Percentiles rank a stretch among this genome's conserved stretches.
These are phyloP conservation scores for Saccharomyces hybrid DNA, from an alignment of 1,139 yeast species.

Conservation along the genomic window DNA sequence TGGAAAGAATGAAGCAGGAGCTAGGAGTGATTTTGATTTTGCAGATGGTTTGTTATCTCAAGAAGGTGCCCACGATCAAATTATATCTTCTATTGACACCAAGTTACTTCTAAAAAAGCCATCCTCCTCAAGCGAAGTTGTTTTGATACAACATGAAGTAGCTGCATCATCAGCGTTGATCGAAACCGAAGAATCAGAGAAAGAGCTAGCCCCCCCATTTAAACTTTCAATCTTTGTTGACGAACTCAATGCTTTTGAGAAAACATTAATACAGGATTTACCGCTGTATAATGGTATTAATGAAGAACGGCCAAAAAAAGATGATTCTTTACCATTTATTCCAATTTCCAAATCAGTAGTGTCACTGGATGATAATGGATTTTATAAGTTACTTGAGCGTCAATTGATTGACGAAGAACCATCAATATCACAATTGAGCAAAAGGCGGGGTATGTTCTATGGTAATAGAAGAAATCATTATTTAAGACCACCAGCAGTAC, in stretches of 20 bases:
- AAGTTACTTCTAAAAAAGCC: background rate
- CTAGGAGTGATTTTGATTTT: background rate
- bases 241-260: constrained; percentile 48
- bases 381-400: constrained; percentile 53
- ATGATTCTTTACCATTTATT: constrained; percentile 32
- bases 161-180: background rate
- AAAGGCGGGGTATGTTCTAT: constrained; percentile 32
- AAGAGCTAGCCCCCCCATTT: constrained; percentile 38
- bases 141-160: background rate
- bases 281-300: constrained; percentile 45
- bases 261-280: constrained; percentile 45
- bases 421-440: constrained; percentile 28
- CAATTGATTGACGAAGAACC: constrained; percentile 39
- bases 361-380: constrained; percentile 55
- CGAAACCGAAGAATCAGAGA: constrained; percentile 3
- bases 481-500: constrained; percentile 83
- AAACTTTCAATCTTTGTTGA: constrained; percentile 46
- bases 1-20: background rate
- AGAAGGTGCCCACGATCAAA: background rate
- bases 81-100: background rate
- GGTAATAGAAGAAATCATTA: constrained; percentile 50
- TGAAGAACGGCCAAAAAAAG: constrained; percentile 24
- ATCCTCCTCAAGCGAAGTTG: background rate
- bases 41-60: background rate
- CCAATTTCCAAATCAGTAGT: constrained; percentile 57